Evolutionary conservation across 805 yeast genomes (phyloP).

Genomic region (Starmera dryadoides): DNA sequence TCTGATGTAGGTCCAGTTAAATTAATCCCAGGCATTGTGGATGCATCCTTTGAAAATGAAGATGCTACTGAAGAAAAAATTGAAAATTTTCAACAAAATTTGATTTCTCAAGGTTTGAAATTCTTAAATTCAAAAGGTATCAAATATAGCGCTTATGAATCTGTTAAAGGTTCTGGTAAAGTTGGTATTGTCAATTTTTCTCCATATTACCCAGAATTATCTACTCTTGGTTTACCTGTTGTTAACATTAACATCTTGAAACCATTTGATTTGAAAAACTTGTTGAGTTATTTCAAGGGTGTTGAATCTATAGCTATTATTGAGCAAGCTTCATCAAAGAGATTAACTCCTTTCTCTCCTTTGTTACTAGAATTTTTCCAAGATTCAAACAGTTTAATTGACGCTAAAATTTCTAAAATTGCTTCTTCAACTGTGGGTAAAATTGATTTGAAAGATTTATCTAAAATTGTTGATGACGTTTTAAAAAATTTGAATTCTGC

Average conservation of each 20-base stretch:
- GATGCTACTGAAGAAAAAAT: constrained; percentile 11
- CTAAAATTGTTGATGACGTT: constrained; percentile 37
- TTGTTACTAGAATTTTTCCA: constrained; percentile 70
- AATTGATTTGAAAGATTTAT: constrained; percentile 11
- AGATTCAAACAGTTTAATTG: constrained; percentile 38
- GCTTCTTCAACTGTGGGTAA: constrained; percentile 44
- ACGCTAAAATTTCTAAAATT: constrained; percentile 40
- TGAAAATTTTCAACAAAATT: constrained; percentile 11
- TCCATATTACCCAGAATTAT: constrained; percentile 37
- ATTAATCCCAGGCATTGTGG: constrained; percentile 1
- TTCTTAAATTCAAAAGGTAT: constrained; percentile 18
- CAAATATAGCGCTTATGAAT: constrained; percentile 24
- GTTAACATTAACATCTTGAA: constrained; percentile 59
- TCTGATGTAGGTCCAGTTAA: constrained; percentile 9
- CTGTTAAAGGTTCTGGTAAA: constrained; percentile 33
- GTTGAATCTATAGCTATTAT: constrained; percentile 56
- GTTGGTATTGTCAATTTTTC: constrained; percentile 61
- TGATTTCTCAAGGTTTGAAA: constrained; percentile 26
- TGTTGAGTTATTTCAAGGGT: constrained; percentile 38
- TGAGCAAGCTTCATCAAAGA: constrained; percentile 40
- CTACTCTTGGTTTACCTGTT: constrained; percentile 29
- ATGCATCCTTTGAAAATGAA: background rate
- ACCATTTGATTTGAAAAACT: constrained; percentile 56
- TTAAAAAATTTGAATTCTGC: constrained; percentile 43
- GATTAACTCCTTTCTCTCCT: constrained; percentile 51